These are phyloP conservation scores for Fusarium illudens DNA, from an alignment of 2,329 filamentous ascomycete genomes.

Conservation along the genomic window DNA sequence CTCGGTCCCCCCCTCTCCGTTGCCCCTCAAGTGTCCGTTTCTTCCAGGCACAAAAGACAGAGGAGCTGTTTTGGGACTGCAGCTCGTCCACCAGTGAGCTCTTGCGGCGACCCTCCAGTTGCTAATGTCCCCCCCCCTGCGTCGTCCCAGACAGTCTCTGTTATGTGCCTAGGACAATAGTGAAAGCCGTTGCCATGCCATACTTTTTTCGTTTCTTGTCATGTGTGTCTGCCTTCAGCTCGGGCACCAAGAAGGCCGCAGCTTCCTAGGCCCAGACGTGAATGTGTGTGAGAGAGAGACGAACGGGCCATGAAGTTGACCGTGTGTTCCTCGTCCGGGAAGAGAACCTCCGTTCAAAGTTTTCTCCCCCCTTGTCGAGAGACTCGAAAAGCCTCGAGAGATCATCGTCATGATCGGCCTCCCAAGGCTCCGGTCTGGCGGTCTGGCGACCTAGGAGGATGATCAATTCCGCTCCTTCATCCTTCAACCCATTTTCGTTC, in stretches of 20 bases:
- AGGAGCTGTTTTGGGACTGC: constrained; percentile 20
- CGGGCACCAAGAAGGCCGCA: constrained; percentile 26
- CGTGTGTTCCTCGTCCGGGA: constrained; percentile 22
- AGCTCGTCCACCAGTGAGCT: constrained; percentile 25
- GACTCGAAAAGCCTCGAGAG: background rate
- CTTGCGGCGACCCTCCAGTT: constrained; percentile 19
- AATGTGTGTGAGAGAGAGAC: background rate
- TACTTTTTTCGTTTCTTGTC: background rate
- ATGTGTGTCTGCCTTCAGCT: constrained; percentile 16
- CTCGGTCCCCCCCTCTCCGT: constrained; percentile 18
- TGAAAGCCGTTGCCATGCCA: constrained; percentile 5
- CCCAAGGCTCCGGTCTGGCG: constrained; percentile 19
- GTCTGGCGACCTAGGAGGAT: constrained; percentile 19
- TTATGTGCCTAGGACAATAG: constrained; percentile 10
- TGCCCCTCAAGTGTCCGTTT: constrained; percentile 5
- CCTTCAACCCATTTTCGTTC: background rate
- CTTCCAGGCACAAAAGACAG: constrained; percentile 18
- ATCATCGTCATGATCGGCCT: constrained; percentile 28
- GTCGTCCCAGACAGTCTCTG: constrained; percentile 17
- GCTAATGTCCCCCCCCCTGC: constrained; percentile 24
- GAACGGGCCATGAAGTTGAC: constrained; percentile 17
- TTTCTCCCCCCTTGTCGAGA: constrained; percentile 4
- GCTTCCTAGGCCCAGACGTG: constrained; percentile 2
- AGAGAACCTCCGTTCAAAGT: constrained; percentile 6
- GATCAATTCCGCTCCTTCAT: constrained; percentile 25